A percentile compares a stretch with the other conserved stretches of the same genome.
Evolutionary conservation across 2,329 filamentous ascomycete species (phyloP).

Genomic region (Talaromyces funiculosus): DNA sequence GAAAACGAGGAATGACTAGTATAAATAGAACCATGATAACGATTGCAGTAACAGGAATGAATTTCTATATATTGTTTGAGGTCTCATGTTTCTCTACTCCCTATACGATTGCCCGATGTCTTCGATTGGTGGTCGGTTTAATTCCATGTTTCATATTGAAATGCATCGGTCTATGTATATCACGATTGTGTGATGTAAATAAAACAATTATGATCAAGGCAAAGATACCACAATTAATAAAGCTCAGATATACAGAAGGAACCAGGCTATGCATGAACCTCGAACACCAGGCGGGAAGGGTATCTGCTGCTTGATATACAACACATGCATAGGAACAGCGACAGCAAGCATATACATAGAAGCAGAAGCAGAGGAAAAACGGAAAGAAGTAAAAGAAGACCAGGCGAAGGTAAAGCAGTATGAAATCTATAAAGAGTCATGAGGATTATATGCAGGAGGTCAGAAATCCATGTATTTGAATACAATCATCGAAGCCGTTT

Average conservation of each 20-base stretch:
- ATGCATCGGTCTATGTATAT: not conserved
- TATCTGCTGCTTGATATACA: constrained; percentile 6
- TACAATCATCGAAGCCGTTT: not conserved
- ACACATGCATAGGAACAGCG: not conserved
- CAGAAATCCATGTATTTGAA: not conserved
- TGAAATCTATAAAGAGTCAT: constrained; percentile 7
- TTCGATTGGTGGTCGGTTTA: not conserved
- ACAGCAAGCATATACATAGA: not conserved
- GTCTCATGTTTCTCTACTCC: not conserved
- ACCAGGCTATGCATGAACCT: not conserved
- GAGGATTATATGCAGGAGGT: not conserved
- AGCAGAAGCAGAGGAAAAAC: not conserved
- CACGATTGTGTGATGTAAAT: too few species aligned
- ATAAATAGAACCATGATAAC: constrained; percentile 4
- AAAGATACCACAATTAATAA: not conserved
- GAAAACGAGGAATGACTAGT: constrained; percentile 16
- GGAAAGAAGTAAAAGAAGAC: not conserved
- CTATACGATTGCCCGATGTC: not conserved
- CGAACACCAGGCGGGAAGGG: constrained; percentile 2
- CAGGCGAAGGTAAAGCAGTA: not conserved
- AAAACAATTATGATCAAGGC: not conserved
- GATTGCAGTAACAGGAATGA: not conserved
- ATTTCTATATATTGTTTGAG: not conserved
- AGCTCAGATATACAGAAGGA: not conserved
- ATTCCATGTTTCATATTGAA: not conserved